A percentile compares a stretch with the other conserved stretches of the same genome.
These are phyloP conservation scores for Saturnispora ahearnii DNA, from an alignment of 805 yeast species.

Conservation along the genomic window DNA sequence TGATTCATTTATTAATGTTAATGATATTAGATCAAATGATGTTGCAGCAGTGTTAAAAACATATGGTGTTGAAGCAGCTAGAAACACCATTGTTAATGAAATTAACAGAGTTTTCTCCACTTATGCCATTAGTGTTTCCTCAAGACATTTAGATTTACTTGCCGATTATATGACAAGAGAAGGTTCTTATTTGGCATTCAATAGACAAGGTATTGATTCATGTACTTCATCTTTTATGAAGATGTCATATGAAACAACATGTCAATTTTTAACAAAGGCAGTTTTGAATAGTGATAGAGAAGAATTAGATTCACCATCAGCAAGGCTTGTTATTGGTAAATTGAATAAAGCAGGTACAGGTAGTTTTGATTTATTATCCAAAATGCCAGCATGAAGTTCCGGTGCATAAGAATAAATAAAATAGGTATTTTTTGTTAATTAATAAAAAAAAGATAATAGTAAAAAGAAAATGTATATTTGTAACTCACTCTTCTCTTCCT, in stretches of 20 bases:
- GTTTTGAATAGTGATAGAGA: slow-evolving; percentile 89
- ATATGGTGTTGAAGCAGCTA: slow-evolving; percentile 98
- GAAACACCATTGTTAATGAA: slow-evolving; percentile 94
- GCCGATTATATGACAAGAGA: slow-evolving; percentile 99
- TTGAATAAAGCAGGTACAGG: slow-evolving; percentile 93
- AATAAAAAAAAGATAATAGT: too few relatives aligned
- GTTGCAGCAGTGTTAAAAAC: slow-evolving; percentile 81
- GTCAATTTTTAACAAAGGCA: slow-evolving; percentile 94
- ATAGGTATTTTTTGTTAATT: not conserved
- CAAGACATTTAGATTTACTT: slow-evolving; percentile 90
- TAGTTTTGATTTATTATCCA: slow-evolving; percentile 69
- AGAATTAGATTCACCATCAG: slow-evolving; percentile 82
- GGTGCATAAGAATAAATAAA: not conserved
- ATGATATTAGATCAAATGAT: slow-evolving; percentile 86
- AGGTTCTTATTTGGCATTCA: slow-evolving; percentile 93
- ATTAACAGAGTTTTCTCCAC: slow-evolving; percentile 92
- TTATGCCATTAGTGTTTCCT: slow-evolving; percentile 87
- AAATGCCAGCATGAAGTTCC: slow-evolving; percentile 27
- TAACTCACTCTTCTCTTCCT: too few relatives aligned
- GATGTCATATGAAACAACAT: slow-evolving; percentile 98
- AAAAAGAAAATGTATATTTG: too few relatives aligned
- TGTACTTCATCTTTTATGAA: slow-evolving; percentile 94
- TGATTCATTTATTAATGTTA: slow-evolving; percentile 83
- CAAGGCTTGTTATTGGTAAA: slow-evolving; percentile 88
- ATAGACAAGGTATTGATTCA: slow-evolving; percentile 96